Evolutionary conservation across 192 early-diverging fungal genomes (phyloP).

Genomic region (Umbelopsis sp.): DNA sequence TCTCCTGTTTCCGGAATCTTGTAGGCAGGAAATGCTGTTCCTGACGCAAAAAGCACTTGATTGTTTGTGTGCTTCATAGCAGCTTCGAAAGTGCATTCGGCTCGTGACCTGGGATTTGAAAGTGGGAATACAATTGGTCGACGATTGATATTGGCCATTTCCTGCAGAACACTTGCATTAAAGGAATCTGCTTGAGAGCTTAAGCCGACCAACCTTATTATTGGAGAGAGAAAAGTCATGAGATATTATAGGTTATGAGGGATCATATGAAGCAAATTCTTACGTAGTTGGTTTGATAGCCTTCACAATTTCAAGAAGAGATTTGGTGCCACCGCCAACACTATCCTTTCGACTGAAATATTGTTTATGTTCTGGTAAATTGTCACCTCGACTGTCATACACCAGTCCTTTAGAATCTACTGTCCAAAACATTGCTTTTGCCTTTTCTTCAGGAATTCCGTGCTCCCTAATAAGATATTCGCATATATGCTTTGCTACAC

Average conservation of each 20-base stretch:
- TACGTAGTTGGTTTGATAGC: slow-evolving; percentile 80
- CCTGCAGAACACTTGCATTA: slow-evolving; percentile 62
- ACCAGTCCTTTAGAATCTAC: slow-evolving; percentile 92
- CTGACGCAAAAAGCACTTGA: slow-evolving; percentile 92
- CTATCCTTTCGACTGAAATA: slow-evolving; percentile 88
- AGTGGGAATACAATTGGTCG: slow-evolving; percentile 90
- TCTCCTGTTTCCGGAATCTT: slow-evolving; percentile 63
- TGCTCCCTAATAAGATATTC: slow-evolving; percentile 78
- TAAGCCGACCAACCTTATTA: slow-evolving; percentile 74
- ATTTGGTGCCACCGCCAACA: slow-evolving; percentile 66
- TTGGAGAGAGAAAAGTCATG: background rate
- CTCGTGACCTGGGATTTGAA: slow-evolving; percentile 85
- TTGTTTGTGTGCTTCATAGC: slow-evolving; percentile 87
- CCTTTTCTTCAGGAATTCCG: slow-evolving; percentile 68
- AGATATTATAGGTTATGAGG: background rate
- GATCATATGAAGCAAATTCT: background rate
- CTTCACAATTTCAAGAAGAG: slow-evolving; percentile 73
- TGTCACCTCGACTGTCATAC: slow-evolving; percentile 82
- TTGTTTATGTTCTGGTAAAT: slow-evolving; percentile 74
- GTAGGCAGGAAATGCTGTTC: slow-evolving; percentile 89
- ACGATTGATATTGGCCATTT: slow-evolving; percentile 76
- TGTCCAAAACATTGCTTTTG: slow-evolving; percentile 75
- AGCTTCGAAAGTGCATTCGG: slow-evolving; percentile 94
- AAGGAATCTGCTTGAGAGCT: slow-evolving; percentile 82
- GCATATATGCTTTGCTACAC: slow-evolving; percentile 86